Conservation (phyloP, 371 early-diverging fungal genomes). For the Rhizopus delemar region DNA sequence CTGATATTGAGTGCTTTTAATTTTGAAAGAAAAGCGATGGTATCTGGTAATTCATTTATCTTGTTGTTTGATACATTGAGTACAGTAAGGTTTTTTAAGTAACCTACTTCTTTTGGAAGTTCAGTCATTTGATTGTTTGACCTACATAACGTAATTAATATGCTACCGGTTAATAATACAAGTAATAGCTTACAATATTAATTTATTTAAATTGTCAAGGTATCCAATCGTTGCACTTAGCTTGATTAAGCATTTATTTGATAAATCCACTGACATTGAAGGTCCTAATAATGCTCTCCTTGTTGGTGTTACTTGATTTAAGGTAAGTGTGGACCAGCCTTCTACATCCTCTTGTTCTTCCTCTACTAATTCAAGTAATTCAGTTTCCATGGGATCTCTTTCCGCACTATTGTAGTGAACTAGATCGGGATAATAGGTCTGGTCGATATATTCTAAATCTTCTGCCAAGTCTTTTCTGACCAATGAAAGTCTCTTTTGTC, state of each 20-base stretch:
- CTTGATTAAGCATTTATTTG: conserved; percentile 21
- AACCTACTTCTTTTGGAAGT: conserved; percentile 28
- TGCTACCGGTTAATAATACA: not conserved
- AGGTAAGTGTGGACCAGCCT: conserved; percentile 26
- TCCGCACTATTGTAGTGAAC: conserved; percentile 17
- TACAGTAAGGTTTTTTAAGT: conserved; percentile 25
- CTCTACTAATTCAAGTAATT: conserved; percentile 22
- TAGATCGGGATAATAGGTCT: conserved; percentile 33
- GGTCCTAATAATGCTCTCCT: conserved; percentile 20
- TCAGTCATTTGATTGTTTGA: conserved; percentile 35
- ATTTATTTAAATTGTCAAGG: conserved; percentile 26
- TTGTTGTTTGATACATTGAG: conserved; percentile 31
- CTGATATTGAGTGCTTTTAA: conserved; percentile 35
- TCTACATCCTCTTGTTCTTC: not conserved
- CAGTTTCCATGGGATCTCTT: conserved; percentile 22
- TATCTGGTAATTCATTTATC: conserved; percentile 32
- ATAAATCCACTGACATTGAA: conserved; percentile 26
- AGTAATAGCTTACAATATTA: conserved; percentile 28
- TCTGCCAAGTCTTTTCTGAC: conserved; percentile 27
- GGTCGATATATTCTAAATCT: conserved; percentile 34
- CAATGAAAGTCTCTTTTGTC: conserved; percentile 28
- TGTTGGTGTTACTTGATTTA: conserved; percentile 18
- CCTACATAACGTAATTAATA: conserved; percentile 7
- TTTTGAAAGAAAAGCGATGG: conserved; percentile 26
- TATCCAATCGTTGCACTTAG: conserved; percentile 32